Percentiles rank a stretch among this genome's conserved stretches.
These are phyloP conservation scores for Rutstroemia sp. DNA, from an alignment of 2,329 filamentous ascomycete genomes.

Conservation along the genomic window DNA sequence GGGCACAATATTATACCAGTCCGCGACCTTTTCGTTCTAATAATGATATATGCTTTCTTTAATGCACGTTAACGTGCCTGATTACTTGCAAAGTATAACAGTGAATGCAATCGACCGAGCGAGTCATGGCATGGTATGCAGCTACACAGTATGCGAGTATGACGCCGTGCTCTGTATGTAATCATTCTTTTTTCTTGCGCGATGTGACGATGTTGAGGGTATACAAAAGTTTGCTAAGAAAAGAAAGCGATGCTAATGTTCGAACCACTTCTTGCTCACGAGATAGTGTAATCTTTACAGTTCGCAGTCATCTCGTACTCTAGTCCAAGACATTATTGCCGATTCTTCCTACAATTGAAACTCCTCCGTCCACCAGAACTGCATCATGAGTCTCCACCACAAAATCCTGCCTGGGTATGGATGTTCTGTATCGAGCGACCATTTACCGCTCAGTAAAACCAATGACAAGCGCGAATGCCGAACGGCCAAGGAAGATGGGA, in stretches of 20 bases:
- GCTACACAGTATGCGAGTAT: background rate
- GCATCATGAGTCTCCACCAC: too few species aligned
- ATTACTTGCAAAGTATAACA: slow-evolving; percentile 5
- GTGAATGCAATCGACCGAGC: slow-evolving; percentile 12
- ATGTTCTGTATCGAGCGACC: background rate
- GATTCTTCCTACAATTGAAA: background rate
- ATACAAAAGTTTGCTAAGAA: background rate
- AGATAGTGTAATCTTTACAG: too few species aligned
- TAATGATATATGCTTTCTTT: background rate
- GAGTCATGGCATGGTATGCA: slow-evolving; percentile 9
- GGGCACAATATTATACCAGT: background rate
- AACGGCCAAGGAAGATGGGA: slow-evolving; percentile 3
- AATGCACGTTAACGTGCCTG: slow-evolving; percentile 9
- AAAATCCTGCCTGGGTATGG: too few species aligned
- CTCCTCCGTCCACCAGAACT: background rate
- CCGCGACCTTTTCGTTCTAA: background rate
- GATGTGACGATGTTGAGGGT: slow-evolving; percentile 1
- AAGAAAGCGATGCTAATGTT: background rate
- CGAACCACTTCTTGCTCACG: too few species aligned
- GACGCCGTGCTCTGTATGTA: background rate
- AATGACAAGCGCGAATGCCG: slow-evolving; percentile 1
- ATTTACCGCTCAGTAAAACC: slow-evolving; percentile 3
- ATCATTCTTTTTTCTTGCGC: background rate
- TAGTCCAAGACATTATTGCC: background rate
- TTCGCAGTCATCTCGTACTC: background rate